phyloP scores from a whole-genome alignment of 148 eudicot species.

The Camellia granthamiana region DNA sequence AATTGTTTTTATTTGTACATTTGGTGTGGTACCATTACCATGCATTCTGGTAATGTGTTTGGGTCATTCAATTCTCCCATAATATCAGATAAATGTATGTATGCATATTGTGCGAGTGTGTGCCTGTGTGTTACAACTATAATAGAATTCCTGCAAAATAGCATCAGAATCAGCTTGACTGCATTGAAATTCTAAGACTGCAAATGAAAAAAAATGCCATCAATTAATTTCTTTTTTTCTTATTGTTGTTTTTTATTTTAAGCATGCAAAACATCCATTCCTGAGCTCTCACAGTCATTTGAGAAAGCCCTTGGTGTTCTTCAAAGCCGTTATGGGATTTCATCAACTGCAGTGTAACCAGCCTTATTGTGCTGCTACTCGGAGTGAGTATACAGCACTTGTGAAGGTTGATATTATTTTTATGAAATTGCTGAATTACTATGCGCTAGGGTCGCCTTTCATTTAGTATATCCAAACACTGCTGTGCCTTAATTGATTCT shows the following conservation, averaged over 20 bases:
- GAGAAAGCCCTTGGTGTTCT: slow-evolving; percentile 65
- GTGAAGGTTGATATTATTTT: too few species aligned
- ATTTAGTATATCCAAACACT: too few species aligned
- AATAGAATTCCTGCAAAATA: background rate
- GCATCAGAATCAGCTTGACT: background rate
- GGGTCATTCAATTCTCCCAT: background rate
- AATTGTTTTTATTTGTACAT: background rate
- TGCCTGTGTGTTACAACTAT: background rate
- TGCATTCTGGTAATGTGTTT: slow-evolving; percentile 1
- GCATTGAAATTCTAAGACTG: background rate
- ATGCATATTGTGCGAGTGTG: background rate
- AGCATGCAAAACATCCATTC: slow-evolving; percentile 71
- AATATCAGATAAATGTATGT: too few species aligned
- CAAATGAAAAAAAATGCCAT: background rate
- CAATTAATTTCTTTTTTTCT: background rate
- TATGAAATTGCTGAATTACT: too few species aligned
- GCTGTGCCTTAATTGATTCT: too few species aligned
- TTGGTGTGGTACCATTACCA: background rate
- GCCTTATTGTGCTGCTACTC: background rate
- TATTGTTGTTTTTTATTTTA: slow-evolving; percentile 16
- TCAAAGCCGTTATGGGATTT: slow-evolving; percentile 52
- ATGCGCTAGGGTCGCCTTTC: too few species aligned
- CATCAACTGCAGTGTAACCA: slow-evolving; percentile 28
- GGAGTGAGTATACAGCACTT: too few species aligned
- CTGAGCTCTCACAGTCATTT: slow-evolving; percentile 59